These are phyloP conservation scores for Epichloe bromicola DNA, from an alignment of 2,329 filamentous ascomycete species.

Conservation along the genomic window DNA sequence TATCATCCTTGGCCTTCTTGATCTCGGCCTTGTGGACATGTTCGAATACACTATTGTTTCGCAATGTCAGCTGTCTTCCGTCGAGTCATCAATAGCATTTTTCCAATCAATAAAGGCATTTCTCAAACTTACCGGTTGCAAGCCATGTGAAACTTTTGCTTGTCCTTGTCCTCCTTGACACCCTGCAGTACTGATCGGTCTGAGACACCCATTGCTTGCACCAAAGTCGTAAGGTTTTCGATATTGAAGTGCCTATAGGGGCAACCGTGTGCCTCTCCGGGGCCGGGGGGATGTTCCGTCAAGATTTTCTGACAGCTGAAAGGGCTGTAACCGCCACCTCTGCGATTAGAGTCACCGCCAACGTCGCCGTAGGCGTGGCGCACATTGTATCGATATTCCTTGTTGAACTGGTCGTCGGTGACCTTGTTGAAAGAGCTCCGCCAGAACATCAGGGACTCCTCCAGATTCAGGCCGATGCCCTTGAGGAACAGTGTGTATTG, in stretches of 20 bases:
- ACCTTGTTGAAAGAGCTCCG: slow-evolving; percentile 71
- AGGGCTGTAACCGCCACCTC: slow-evolving; percentile 77
- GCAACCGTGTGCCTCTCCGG: slow-evolving; percentile 88
- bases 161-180: slow-evolving; percentile 79
- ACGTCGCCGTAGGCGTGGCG: slow-evolving; percentile 94
- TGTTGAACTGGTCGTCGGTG: slow-evolving; percentile 91
- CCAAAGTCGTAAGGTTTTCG: slow-evolving; percentile 68
- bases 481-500: slow-evolving; percentile 97
- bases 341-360: slow-evolving; percentile 77
- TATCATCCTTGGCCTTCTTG: slow-evolving; percentile 62
- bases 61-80: neutral
- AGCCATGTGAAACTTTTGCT: slow-evolving; percentile 82
- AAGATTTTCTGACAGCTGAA: slow-evolving; percentile 94
- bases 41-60: slow-evolving; percentile 61
- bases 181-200: slow-evolving; percentile 67
- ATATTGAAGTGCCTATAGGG: slow-evolving; percentile 85
- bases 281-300: slow-evolving; percentile 73
- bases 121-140: slow-evolving; percentile 59
- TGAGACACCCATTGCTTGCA: slow-evolving; percentile 66
- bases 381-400: slow-evolving; percentile 94
- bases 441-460: slow-evolving; percentile 90
- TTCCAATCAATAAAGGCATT: too few relatives aligned
- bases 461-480: slow-evolving; percentile 81
- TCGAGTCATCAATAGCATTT: too few relatives aligned
- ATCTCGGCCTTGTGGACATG: slow-evolving; percentile 68